Evolutionary conservation across 495 filamentous ascomycete species (phyloP).

Genomic region (Lindgomyces ingoldianus): DNA sequence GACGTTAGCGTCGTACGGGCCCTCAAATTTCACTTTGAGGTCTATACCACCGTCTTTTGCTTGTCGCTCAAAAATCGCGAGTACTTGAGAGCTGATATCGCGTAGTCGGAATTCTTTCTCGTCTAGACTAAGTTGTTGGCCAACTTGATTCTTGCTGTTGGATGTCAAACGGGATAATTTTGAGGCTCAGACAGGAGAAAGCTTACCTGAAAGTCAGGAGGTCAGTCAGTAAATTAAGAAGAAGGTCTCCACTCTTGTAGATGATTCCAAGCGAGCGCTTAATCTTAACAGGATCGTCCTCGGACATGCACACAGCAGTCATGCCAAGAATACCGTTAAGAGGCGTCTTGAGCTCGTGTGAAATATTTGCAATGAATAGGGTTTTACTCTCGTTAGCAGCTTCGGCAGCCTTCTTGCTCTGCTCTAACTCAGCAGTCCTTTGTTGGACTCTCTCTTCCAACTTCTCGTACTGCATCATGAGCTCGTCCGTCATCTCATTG

Average conservation of each 20-base stretch:
- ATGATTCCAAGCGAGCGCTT: conserved; percentile 81
- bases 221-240: conserved; percentile 87
- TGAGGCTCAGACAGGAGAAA: not conserved
- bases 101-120: conserved; percentile 81
- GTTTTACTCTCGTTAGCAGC: conserved; percentile 94
- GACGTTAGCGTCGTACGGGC: conserved; percentile 51
- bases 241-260: conserved; percentile 85
- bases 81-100: conserved; percentile 75
- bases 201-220: conserved; percentile 68
- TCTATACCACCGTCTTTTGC: conserved; percentile 74
- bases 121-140: conserved; percentile 73
- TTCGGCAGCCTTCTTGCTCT: conserved; percentile 87
- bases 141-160: conserved; percentile 83
- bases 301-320: conserved; percentile 88
- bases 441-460: conserved; percentile 82
- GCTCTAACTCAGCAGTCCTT: conserved; percentile 79
- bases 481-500: conserved; percentile 91
- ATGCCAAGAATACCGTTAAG: conserved; percentile 92
- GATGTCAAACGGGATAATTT: not conserved
- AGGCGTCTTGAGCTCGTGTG: conserved; percentile 89
- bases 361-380: conserved; percentile 93
- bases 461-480: conserved; percentile 78
- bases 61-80: conserved; percentile 86
- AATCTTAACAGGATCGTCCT: conserved; percentile 72
- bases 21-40: conserved; percentile 68